phyloP scores from a whole-genome alignment of 1,139 yeast species.

The Debaryomyces nepalensis region DNA sequence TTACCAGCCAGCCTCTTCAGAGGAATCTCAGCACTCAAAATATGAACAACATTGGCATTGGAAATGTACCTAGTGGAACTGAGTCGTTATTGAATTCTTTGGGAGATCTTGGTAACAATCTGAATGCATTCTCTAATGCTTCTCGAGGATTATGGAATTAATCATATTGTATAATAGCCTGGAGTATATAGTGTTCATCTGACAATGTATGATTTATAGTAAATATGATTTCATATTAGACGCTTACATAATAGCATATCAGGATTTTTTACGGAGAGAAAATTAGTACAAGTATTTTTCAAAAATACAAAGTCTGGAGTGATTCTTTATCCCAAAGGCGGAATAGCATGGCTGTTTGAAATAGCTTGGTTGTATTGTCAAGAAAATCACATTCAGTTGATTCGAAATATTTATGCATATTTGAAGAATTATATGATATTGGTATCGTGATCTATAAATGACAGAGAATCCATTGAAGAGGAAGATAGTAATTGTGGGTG shows the following conservation, averaged over 20 bases:
- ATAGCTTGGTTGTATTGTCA: too few species aligned
- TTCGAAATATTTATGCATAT: not conserved
- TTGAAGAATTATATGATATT: slow-evolving; percentile 3
- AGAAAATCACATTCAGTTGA: too few species aligned
- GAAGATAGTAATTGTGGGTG: slow-evolving; percentile 90
- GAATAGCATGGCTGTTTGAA: too few species aligned
- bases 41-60: slow-evolving; percentile 7
- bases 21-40: slow-evolving; percentile 8
- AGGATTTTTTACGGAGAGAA: not conserved
- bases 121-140: slow-evolving; percentile 16
- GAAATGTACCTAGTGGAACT: slow-evolving; percentile 4
- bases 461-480: slow-evolving; percentile 48
- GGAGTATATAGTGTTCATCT: slow-evolving; percentile 5
- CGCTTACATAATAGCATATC: slow-evolving; percentile 1
- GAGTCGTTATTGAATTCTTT: slow-evolving; percentile 17
- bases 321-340: too few species aligned
- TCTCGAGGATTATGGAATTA: slow-evolving; percentile 25
- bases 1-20: slow-evolving; percentile 13
- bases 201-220: not conserved
- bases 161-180: slow-evolving; percentile 4
- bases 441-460: slow-evolving; percentile 3
- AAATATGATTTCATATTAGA: not conserved
- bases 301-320: too few species aligned
- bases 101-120: slow-evolving; percentile 13
- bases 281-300: too few species aligned